Conservation (phyloP, 768 basidiomycete species). For the Rhodotorula diobovata region DNA sequence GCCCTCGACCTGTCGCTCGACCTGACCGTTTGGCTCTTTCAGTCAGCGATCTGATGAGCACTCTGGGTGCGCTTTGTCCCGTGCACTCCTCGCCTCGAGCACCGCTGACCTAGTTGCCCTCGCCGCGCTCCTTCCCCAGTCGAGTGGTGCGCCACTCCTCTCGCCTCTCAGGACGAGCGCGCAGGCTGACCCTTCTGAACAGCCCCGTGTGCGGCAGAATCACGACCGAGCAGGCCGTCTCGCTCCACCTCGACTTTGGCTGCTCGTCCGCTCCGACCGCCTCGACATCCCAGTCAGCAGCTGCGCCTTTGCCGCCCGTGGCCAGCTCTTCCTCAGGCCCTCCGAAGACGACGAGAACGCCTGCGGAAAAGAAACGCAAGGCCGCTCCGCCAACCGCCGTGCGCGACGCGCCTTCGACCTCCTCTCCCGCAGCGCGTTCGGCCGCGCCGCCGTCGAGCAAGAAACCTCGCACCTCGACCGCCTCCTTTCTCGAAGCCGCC, state of each 20-base stretch:
- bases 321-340: no score
- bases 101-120: neutral
- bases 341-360: neutral
- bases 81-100: neutral
- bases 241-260: neutral
- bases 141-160: neutral
- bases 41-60: no score
- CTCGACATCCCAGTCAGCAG: neutral
- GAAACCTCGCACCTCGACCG: slow-evolving; percentile 43
- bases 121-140: neutral
- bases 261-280: neutral
- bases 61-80: neutral
- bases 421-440: neutral
- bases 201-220: neutral
- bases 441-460: neutral
- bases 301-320: no score
- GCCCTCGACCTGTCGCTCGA: no score
- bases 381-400: neutral
- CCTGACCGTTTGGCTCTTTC: no score
- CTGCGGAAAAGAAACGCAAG: neutral
- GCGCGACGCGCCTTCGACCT: neutral
- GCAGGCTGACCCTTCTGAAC: neutral
- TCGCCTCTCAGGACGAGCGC: neutral
- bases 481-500: slow-evolving; percentile 46
- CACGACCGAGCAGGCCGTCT: neutral